Percentiles rank a stretch among this genome's conserved stretches.
Evolutionary conservation across 495 filamentous ascomycete genomes (phyloP).

Genomic region (Xylaria cubensis): DNA sequence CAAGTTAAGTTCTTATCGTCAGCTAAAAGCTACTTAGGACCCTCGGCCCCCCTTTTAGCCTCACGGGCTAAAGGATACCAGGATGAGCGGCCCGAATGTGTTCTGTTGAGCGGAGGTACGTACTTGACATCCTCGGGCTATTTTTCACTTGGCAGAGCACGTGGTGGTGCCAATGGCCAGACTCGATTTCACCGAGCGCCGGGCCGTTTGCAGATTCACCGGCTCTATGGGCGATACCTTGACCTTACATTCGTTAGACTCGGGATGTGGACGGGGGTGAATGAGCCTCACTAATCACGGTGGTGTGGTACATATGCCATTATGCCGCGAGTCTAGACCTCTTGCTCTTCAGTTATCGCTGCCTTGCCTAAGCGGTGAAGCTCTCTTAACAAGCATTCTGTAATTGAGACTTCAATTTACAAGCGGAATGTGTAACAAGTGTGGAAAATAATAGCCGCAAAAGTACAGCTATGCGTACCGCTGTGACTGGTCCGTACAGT

Average conservation of each 20-base stretch:
- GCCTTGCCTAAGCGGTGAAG: background rate
- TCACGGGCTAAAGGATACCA: slow-evolving; percentile 19
- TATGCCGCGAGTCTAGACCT: slow-evolving; percentile 3
- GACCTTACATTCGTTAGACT: background rate
- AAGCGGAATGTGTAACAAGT: background rate
- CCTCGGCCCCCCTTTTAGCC: slow-evolving; percentile 4
- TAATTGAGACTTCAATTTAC: background rate
- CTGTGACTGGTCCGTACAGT: background rate
- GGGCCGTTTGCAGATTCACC: slow-evolving; percentile 22
- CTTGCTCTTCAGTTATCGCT: background rate
- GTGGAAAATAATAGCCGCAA: background rate
- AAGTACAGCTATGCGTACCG: background rate
- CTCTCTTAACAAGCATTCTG: background rate
- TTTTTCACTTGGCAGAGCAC: slow-evolving; percentile 19
- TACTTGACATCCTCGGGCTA: background rate
- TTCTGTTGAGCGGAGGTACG: background rate
- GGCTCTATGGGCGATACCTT: background rate
- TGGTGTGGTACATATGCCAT: background rate
- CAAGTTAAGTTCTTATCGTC: slow-evolving; percentile 18
- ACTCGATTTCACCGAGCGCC: slow-evolving; percentile 25
- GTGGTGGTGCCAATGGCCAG: slow-evolving; percentile 21
- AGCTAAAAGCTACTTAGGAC: slow-evolving; percentile 1
- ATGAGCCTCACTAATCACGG: slow-evolving; percentile 2
- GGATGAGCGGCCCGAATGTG: slow-evolving; percentile 26
- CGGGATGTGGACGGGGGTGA: background rate